Percentiles rank a stretch among this genome's conserved stretches.
These are phyloP conservation scores for Cyberlindnera mycetangii DNA, from an alignment of 805 yeast genomes.

Conservation along the genomic window DNA sequence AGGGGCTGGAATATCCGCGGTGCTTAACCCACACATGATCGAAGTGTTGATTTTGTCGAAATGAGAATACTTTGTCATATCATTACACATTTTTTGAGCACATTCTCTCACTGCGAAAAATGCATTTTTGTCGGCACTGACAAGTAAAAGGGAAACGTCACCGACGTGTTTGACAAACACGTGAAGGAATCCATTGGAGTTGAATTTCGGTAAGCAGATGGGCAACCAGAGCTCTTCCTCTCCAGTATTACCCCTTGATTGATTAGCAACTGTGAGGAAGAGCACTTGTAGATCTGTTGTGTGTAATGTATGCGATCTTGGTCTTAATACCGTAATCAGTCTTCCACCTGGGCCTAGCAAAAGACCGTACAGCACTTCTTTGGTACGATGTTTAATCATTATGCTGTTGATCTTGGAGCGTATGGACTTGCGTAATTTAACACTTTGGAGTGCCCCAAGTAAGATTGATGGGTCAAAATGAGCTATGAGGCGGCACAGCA, in stretches of 20 bases:
- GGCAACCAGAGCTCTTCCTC: slow-evolving; percentile 91
- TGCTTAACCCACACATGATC: slow-evolving; percentile 36
- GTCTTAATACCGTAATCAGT: slow-evolving; percentile 69
- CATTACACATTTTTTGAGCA: slow-evolving; percentile 48
- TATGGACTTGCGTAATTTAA: slow-evolving; percentile 53
- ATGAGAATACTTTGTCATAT: slow-evolving; percentile 36
- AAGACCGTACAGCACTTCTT: slow-evolving; percentile 71
- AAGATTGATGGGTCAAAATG: slow-evolving; percentile 56
- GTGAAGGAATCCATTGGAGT: slow-evolving; percentile 82
- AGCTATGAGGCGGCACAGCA: slow-evolving; percentile 53
- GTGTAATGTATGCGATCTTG: slow-evolving; percentile 71
- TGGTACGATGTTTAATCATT: slow-evolving; percentile 45
- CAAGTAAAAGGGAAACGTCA: slow-evolving; percentile 41
- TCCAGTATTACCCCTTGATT: slow-evolving; percentile 29
- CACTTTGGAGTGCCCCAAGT: slow-evolving; percentile 63
- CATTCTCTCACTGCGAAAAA: slow-evolving; percentile 72
- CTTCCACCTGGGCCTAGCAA: slow-evolving; percentile 62
- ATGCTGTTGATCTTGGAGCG: slow-evolving; percentile 58
- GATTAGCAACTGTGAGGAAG: slow-evolving; percentile 63
- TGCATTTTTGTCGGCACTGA: slow-evolving; percentile 62
- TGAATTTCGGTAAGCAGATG: slow-evolving; percentile 86
- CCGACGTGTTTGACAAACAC: slow-evolving; percentile 68
- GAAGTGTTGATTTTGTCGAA: slow-evolving; percentile 37
- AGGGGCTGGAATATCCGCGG: slow-evolving; percentile 54
- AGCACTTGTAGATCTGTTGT: slow-evolving; percentile 79